Evolutionary conservation across 2,329 filamentous ascomycete species (phyloP), one percentile per base, ranked within the genome.

Genomic region (Teratosphaeria zuluensis): DNA sequence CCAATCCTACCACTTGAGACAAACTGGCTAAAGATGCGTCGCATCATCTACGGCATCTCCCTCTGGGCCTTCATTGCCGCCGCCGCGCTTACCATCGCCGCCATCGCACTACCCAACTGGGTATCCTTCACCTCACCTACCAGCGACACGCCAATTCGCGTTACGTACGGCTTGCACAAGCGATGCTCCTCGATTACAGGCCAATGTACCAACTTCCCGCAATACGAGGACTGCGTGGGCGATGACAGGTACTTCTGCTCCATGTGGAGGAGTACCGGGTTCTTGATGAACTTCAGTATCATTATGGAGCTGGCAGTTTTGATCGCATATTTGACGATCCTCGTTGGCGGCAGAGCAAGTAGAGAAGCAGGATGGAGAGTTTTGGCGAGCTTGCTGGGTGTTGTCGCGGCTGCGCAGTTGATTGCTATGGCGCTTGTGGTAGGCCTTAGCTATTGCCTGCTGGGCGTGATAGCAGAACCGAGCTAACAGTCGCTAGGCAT

Each of bases 251-350:
- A 85, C 68, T 96, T 97, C 76, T 97, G 94, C 78, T 88, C 85
- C 67, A 88, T 95, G 81, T 99, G 92, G 92, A 83, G 89, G 60
- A 90, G 85, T 30, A 85, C 90, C 38, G 91, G 89, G 28, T 97
- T 96, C 75, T 75, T 96, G 63, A 90, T 95, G 77, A 89, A 86
- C 56, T 89, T 96, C 66, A 83, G 88, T 7, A 83, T 90, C 42
- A 85, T 96, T n/a, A 72, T 94, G 46, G 87, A 95, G 73, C 81
- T 94, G 48, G 90, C 88, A 58, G 85, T 85, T 6, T 75, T 95
- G n/a, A 85, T 95, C 31, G 84, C 86, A 19, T 96, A 92, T 73
- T 69, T 86, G 32, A 83, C 95, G 55, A 84, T 95, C 53, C 77
- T 96, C 64, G 76, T 81, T 1, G 91, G 92, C 19, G 90, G 91